These are phyloP conservation scores for Xylona heveae DNA, from an alignment of 495 filamentous ascomycete genomes.

Conservation along the genomic window DNA sequence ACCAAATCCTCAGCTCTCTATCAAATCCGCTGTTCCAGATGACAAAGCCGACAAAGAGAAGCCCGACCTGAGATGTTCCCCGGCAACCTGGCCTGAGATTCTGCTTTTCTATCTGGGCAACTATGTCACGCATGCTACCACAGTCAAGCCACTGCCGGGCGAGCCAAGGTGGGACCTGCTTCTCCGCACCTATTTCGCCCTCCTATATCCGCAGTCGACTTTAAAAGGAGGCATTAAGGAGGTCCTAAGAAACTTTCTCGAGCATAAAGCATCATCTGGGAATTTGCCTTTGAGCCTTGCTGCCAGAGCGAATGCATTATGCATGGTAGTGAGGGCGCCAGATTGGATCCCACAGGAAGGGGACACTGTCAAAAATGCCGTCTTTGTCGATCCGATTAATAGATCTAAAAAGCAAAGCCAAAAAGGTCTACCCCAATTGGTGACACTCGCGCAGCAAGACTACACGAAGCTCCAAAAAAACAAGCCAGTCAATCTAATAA, in stretches of 20 bases:
- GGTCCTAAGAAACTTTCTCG: too few species aligned
- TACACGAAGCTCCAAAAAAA: slow-evolving; percentile 4
- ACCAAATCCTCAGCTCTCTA: too few species aligned
- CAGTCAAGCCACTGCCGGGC: slow-evolving; percentile 7
- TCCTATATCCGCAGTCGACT: too few species aligned
- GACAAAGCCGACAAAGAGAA: too few species aligned
- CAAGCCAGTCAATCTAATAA: slow-evolving; percentile 12
- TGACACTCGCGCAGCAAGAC: slow-evolving; percentile 1
- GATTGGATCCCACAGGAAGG: slow-evolving; percentile 16
- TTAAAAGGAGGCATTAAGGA: too few species aligned
- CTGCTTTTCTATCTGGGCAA: slow-evolving; percentile 11
- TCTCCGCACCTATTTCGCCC: background rate
- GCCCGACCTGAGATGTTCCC: too few species aligned
- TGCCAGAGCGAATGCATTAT: slow-evolving; percentile 13
- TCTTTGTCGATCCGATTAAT: slow-evolving; percentile 4
- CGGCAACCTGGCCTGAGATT: slow-evolving; percentile 10
- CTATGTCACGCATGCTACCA: slow-evolving; percentile 14
- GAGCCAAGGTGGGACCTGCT: background rate
- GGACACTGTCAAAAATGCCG: slow-evolving; percentile 11
- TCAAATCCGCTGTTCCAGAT: too few species aligned
- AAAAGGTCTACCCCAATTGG: background rate
- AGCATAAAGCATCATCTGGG: too few species aligned
- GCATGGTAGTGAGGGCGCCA: slow-evolving; percentile 15
- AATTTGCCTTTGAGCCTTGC: too few species aligned
- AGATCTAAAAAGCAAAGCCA: slow-evolving; percentile 5